Conservation (phyloP, 805 yeast genomes). For the Saccharomycopsis babjevae region DNA sequence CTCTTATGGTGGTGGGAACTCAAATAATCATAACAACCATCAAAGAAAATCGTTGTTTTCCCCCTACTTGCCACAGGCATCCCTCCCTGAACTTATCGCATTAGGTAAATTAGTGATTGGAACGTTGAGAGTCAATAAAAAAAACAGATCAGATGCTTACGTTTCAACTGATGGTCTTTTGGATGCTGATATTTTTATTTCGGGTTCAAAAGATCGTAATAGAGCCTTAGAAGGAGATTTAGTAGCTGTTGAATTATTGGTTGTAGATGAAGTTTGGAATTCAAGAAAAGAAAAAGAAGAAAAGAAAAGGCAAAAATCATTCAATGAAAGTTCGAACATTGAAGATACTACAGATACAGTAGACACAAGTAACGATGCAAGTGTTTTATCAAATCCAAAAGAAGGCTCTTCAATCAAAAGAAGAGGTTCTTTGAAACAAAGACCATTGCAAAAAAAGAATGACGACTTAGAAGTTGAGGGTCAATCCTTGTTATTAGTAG, state of each 20-base stretch:
- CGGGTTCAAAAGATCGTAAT: conserved; percentile 97
- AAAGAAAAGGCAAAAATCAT: conserved; percentile 81
- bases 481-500: conserved; percentile 80
- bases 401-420: conserved; percentile 34
- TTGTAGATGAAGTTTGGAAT: conserved; percentile 97
- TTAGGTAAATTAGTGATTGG: conserved; percentile 93
- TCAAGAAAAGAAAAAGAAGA: conserved; percentile 95
- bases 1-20: conserved; percentile 21
- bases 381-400: conserved; percentile 50
- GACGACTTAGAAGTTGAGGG: conserved; percentile 99
- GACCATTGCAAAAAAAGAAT: conserved; percentile 95
- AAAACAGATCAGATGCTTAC: conserved; percentile 94
- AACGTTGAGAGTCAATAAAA: conserved; percentile 84
- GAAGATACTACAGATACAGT: background rate
- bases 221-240: conserved; percentile 95
- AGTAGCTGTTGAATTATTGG: conserved; percentile 89
- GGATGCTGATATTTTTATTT: conserved; percentile 94
- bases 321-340: conserved; percentile 25
- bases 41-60: conserved; percentile 79
- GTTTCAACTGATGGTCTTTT: conserved; percentile 94
- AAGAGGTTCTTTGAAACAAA: conserved; percentile 83
- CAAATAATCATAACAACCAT: conserved; percentile 28
- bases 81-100: conserved; percentile 77
- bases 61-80: conserved; percentile 89
- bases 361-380: conserved; percentile 27